Conservation (phyloP, 176 grass and related monocot species). For the Elaeis guineensis region DNA sequence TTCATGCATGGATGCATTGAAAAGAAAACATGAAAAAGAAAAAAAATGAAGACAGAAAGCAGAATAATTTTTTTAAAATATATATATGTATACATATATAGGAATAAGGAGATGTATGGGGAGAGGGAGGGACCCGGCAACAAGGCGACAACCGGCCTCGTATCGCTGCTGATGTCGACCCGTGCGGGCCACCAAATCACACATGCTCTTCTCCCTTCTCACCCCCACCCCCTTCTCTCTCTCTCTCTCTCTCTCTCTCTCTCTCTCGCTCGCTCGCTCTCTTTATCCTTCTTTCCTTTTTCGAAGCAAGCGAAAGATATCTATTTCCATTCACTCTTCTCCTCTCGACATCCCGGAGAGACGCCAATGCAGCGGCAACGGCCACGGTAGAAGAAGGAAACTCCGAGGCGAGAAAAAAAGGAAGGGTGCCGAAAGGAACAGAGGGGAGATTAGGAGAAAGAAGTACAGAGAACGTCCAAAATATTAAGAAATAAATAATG, state of each 20-base stretch:
- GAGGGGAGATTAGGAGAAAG: too few relatives aligned
- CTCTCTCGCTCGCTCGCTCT: background rate
- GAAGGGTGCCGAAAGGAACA: too few relatives aligned
- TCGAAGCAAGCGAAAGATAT: too few relatives aligned
- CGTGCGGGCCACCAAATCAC: conserved; percentile 95
- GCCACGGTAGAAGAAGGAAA: too few relatives aligned
- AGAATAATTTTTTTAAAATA: background rate
- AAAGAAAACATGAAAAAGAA: background rate
- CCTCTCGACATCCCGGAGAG: too few relatives aligned
- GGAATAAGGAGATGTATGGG: background rate
- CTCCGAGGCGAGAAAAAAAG: too few relatives aligned
- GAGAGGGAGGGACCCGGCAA: conserved; percentile 51
- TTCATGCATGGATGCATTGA: too few relatives aligned
- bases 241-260: background rate
- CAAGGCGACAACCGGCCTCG: conserved; percentile 68
- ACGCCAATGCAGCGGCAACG: too few relatives aligned
- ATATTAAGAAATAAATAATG: too few relatives aligned
- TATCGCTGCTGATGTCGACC: conserved; percentile 99
- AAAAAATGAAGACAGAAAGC: background rate
- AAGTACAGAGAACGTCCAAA: too few relatives aligned
- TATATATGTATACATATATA: too few relatives aligned
- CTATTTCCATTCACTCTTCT: too few relatives aligned
- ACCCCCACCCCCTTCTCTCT: background rate
- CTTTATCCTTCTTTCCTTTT: background rate
- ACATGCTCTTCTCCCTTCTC: conserved; percentile 36